Evolutionary conservation across 2,329 filamentous ascomycete species (phyloP), one percentile per base, ranked within the genome.

Genomic region (Neopestalotiopsis sp.): DNA sequence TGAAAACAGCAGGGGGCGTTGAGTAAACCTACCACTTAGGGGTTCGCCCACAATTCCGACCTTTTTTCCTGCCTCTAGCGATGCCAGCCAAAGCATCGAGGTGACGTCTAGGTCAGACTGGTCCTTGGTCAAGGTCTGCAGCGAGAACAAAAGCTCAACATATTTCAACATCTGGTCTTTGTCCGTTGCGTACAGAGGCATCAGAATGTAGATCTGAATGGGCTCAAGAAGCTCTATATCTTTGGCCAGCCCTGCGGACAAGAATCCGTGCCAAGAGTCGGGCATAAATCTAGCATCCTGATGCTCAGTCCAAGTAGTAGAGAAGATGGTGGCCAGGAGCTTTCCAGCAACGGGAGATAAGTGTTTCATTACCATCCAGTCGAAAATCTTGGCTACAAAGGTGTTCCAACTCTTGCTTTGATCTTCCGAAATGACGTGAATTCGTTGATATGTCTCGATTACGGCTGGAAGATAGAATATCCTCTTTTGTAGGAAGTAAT

Each of bases 41-140:
- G 91, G 89, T 73, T 93, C 91, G 69, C 91, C 90, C 1, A 94
- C 89, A 20, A 93, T 80, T 1, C 91, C 91, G 49, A 87, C 82
- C 75, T 91, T 92, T 79, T 93, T 94, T 14, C 90, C 92, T 17
- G 90, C 86, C 71, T 93, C 90, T 58, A 94, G 82, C n/a, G 90
- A 87, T 59, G 90, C 86, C 57, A 94, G 84, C 71, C 90, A 88
- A 10, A 94, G 79, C 58, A 90, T 82, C 0, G 88, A 86, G 65
- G 88, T 84, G 14, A 84, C 80, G 66, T 89, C 84, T 32, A 88
- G 78, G 24, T 84, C 82, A 66, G 82, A 79, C 42, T 77, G 81
- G 59, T 80, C 80, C 70, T 80, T 84, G 67, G 79, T 83, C 13
- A 86, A 77, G n/a, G 84, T 79, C 66, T 82, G 83, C 5, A 85